Base-by-base conservation (phyloP, 2,329 filamentous ascomycete species). In the Microsporum ferrugineum region DNA sequence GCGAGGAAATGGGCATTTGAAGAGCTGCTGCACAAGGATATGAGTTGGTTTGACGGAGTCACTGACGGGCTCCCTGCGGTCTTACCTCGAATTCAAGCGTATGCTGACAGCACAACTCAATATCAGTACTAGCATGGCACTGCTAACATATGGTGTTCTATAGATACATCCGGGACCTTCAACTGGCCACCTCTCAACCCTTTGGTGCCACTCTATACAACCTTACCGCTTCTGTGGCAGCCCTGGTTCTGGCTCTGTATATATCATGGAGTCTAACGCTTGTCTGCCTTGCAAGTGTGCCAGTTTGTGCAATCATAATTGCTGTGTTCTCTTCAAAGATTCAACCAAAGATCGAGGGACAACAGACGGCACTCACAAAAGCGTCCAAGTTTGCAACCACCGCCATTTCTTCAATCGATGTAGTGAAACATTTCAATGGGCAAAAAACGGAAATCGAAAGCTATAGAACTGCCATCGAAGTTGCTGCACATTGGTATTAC, bases 351-450 rank as follows among this genome's bases (percentile, higher is more conserved):
- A 85, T 92, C n/a, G 79, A 82, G 64, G 76, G 76, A 1, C 91
- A 96, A 68, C 85, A 88, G 61, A 73, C 74, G 1, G 81, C 86
- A 61, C 80, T 96, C 0, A 82, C 83, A 1, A 76, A 80, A 56
- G 89, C 89, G 0, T 86, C 90, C 0, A 92, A 89, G 68, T 78
- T 85, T 60, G 82, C 85, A 0, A 85, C 83, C 7, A 87, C 84
- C 8, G 85, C 89, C 0, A 80, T 95, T 7, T 78, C 79, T 1
- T 85, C 84, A 2, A 92, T 96, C 43, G 89, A 95, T 63, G 83
- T 88, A 0, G 89, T 97, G 69, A 96, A 96, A 71, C 86, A 85
- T 59, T 91, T 88, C 74, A 91, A 92, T 66, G 89, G 87, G 0
- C 82, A 90, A 68, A 80, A 81, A 10, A 77, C 85, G 8, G 91